phyloP scores from a whole-genome alignment of 1,284 basidiomycete genomes.

The Amylostereum chailletii region DNA sequence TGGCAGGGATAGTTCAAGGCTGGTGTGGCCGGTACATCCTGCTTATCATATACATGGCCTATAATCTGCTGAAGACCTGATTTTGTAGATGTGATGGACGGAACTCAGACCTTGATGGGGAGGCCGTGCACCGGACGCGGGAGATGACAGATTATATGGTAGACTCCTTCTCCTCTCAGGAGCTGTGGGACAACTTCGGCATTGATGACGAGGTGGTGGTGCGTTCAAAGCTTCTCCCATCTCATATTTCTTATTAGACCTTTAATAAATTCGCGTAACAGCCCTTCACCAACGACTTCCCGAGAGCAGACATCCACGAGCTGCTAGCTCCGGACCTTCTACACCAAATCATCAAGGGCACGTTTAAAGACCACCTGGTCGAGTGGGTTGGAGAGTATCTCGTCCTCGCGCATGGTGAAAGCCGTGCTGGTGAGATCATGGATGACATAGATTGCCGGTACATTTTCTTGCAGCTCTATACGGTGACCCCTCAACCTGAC shows the following conservation, averaged over 20 bases:
- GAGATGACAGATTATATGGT: neutral
- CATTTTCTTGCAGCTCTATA: neutral
- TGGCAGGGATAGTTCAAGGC: slow-evolving; percentile 1
- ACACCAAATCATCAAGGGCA: slow-evolving; percentile 29
- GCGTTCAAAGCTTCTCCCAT: neutral
- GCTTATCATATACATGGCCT: too few relatives aligned
- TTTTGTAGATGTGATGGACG: neutral
- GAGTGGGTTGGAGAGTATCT: slow-evolving; percentile 25
- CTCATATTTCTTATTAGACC: neutral
- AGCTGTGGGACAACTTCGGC: slow-evolving; percentile 1
- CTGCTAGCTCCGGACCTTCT: slow-evolving; percentile 27
- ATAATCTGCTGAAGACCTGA: too few relatives aligned
- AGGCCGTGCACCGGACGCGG: neutral
- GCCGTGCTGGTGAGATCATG: slow-evolving; percentile 15
- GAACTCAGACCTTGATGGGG: neutral
- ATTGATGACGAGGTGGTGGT: neutral
- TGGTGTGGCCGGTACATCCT: slow-evolving; percentile 2
- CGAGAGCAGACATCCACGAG: slow-evolving; percentile 25
- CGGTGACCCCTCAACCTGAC: too few relatives aligned
- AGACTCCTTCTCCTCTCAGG: neutral
- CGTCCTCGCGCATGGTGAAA: slow-evolving; percentile 6
- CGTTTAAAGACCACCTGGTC: slow-evolving; percentile 30
- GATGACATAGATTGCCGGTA: slow-evolving; percentile 25
- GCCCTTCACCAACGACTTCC: slow-evolving; percentile 29
- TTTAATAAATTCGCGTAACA: neutral